A percentile compares a stretch with the other conserved stretches of the same genome.
These are phyloP conservation scores for Backusella sp. DNA, from an alignment of 192 early-diverging fungal genomes.

Conservation along the genomic window DNA sequence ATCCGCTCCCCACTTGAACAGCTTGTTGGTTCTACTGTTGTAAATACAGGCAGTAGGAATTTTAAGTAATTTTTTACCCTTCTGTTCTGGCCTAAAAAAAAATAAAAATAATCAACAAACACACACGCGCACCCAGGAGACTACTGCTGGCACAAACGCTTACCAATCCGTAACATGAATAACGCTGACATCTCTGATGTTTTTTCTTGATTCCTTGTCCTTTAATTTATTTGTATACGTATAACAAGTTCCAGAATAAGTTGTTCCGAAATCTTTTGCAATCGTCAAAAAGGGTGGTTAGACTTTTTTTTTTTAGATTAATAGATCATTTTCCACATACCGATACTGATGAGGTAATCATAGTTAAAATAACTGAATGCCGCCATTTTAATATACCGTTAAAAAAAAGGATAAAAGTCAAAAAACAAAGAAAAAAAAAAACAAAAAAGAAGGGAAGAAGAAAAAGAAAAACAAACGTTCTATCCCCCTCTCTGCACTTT, in stretches of 20 bases:
- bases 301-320: neutral
- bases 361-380: neutral
- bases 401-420: neutral
- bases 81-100: neutral
- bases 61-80: neutral
- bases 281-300: neutral
- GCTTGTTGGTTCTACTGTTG: neutral
- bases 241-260: slow-evolving; percentile 12
- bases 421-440: neutral
- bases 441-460: neutral
- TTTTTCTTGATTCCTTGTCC: neutral
- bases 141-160: neutral
- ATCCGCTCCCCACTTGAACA: neutral
- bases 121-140: neutral
- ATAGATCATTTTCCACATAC: neutral
- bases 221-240: neutral
- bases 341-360: neutral
- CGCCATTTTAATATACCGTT: no score
- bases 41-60: neutral
- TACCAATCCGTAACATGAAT: neutral
- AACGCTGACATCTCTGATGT: neutral
- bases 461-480: neutral
- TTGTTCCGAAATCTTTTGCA: slow-evolving; percentile 11
- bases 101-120: neutral
- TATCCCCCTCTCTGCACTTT: neutral